phyloP scores from a whole-genome alignment of 2,329 filamentous ascomycete genomes.

The Xylaria polymorpha region DNA sequence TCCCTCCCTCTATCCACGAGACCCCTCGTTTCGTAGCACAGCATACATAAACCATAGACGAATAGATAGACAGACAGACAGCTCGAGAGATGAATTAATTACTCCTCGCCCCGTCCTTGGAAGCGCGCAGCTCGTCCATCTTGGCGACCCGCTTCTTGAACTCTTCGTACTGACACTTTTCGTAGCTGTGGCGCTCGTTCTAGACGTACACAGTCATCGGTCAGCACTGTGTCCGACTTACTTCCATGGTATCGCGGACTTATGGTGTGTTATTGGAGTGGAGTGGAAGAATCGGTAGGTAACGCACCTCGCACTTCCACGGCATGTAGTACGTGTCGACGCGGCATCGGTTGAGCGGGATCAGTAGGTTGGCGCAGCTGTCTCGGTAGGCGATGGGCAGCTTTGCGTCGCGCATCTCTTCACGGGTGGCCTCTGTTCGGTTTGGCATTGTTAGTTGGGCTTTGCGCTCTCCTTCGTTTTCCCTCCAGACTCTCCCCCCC shows the following conservation, averaged over 20 bases:
- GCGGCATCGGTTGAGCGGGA: slow-evolving; percentile 95
- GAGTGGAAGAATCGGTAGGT: background rate
- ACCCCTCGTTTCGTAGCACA: background rate
- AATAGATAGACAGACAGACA: no score
- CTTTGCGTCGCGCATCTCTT: slow-evolving; percentile 93
- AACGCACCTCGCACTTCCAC: slow-evolving; percentile 95
- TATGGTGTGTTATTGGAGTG: no score
- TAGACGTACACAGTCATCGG: slow-evolving; percentile 52
- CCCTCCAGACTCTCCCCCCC: background rate
- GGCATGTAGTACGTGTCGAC: slow-evolving; percentile 91
- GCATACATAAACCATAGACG: background rate
- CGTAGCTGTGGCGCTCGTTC: slow-evolving; percentile 97
- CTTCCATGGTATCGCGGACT: no score
- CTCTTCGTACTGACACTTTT: slow-evolving; percentile 99
- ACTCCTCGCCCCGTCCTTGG: slow-evolving; percentile 85
- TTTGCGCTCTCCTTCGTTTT: no score
- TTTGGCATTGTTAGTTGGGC: slow-evolving; percentile 4
- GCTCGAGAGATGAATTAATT: slow-evolving; percentile 75
- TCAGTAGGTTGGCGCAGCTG: slow-evolving; percentile 92
- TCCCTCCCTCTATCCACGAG: background rate
- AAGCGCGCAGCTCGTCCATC: slow-evolving; percentile 94
- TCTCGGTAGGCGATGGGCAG: slow-evolving; percentile 93
- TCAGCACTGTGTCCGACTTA: background rate
- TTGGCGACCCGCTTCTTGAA: slow-evolving; percentile 99
- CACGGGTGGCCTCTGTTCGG: slow-evolving; percentile 76